These are phyloP conservation scores for Graphiopsis chlorocephala DNA, from an alignment of 2,329 filamentous ascomycete genomes.

Conservation along the genomic window DNA sequence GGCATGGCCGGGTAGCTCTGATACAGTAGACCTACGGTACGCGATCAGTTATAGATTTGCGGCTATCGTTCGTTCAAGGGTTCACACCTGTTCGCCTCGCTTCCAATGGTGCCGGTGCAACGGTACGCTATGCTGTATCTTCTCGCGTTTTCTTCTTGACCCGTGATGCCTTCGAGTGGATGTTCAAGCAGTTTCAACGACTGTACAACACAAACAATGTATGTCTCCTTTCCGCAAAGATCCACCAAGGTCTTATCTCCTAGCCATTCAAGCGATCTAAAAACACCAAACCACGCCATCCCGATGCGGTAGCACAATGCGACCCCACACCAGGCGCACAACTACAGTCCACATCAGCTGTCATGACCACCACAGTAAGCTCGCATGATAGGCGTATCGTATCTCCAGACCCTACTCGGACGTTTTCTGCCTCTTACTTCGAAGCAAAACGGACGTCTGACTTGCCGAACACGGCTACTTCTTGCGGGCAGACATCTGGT, in stretches of 20 bases:
- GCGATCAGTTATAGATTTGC: background rate
- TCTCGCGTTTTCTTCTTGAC: background rate
- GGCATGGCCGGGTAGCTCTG: background rate
- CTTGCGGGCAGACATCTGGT: background rate
- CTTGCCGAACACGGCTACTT: conserved; percentile 9
- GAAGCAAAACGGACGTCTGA: background rate
- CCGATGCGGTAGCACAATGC: conserved; percentile 11
- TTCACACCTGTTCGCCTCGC: background rate
- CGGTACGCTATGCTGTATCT: background rate
- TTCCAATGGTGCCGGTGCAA: background rate
- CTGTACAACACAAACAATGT: background rate
- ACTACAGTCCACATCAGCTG: background rate
- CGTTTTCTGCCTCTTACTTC: background rate
- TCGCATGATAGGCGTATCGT: background rate
- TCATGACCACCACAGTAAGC: background rate
- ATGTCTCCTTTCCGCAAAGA: background rate
- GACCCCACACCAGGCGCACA: background rate
- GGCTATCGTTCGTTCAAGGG: background rate
- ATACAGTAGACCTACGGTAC: background rate
- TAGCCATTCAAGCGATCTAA: background rate
- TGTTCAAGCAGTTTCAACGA: background rate
- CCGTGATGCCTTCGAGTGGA: background rate
- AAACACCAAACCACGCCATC: background rate
- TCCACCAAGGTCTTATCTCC: background rate
- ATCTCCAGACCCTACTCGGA: background rate